Base-by-base conservation (phyloP, 805 yeast genomes). In the Teunomyces pallodes region DNA sequence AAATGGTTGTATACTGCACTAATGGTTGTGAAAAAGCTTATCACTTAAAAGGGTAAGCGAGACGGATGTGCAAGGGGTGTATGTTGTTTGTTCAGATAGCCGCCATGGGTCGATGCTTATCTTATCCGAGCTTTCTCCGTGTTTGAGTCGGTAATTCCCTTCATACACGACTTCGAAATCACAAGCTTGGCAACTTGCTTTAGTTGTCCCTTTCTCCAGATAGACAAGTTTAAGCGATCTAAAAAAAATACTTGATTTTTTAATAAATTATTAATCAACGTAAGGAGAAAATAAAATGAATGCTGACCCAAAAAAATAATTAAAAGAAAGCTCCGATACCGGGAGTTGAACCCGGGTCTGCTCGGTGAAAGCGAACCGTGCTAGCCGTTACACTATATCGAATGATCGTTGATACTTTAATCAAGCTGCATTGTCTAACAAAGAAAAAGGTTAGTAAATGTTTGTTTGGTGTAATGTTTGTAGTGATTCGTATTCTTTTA, bases 271-370 rank as follows among this genome's bases (percentile, higher is more conserved):
- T 31, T 10, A 31, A 31, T 10, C n/a, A n/a, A 7, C 9, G 5
- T 2, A 31, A 26, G 9, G 24, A 9, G 27, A 29, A 35, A 9
- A 43, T 13, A 13, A 10, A 12, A 5, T 9, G 33, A 33, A 33
- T 20, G 24, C 24, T 6, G 24, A 20, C 1, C 6, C 6, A 20
- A 20, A 20, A 20, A 4, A 2, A 20, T 5, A 20, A 20, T 4
- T 33, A 20, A 46, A 58, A 53, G 38, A 50, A 52, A 48, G 48
- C 78, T 82, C 87, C 87, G 86, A 80, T 81, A 76, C 87, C 85
- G 87, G 87, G 87, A 81, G 86, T 83, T 86, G 87, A 83, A 83
- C 87, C 86, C 87, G 85, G 83, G 81, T 76, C 72, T 82, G 84
- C 86, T 80, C 86, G 86, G 87, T 82, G 86, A 82, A 82, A 82